Evolutionary conservation across 1,284 basidiomycete species (phyloP), one percentile per base, ranked within the genome.

Genomic region (Sporisorium exsertum): DNA sequence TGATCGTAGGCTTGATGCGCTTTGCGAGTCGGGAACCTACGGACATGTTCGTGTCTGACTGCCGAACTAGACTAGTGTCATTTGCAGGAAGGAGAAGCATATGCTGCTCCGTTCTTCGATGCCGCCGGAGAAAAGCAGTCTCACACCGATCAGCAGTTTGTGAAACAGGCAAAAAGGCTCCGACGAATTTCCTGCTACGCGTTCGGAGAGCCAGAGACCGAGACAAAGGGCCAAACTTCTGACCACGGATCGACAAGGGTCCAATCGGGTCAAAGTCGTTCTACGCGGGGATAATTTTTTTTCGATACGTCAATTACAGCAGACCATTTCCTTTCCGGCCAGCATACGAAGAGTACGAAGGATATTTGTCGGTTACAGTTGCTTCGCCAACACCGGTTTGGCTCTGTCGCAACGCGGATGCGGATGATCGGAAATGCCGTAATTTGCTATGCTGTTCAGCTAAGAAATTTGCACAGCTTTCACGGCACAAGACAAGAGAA

Each of bases 161-260:
- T n/a, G 40, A 18, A 43, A 7, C n/a, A 16, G 20, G n/a, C 15
- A 20, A 43, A 43, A 43, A 43, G 40, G 40, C 40, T 43, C 40
- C 40, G 40, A 20, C n/a, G n/a, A 43, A 15, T 20, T 15, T 7
- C 40, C 5, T n/a, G 3, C 37, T n/a, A 8, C 18, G 37, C 18
- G 37, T 40, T n/a, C n/a, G n/a, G 8, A 43, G 40, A 43, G 9
- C 40, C 18, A 10, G 20, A 13, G 2, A 45, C 24, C 43, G 20
- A 45, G 43, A 15, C n/a, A 45, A 15, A 3, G 12, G 2, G 18
- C 37, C 37, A 43, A 43, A 47, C 45, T 47, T 26, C 45, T 12
- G 45, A 46, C n/a, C n/a, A n/a, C 50, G 20, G 45, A 47, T 47
- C 45, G 45, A 27, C 45, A 47, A 47, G 45, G 45, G 45, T 47